Percentiles rank a stretch among this genome's conserved stretches.
These are phyloP conservation scores for Tuber melanosporum DNA, from an alignment of 495 filamentous ascomycete genomes.

Conservation along the genomic window DNA sequence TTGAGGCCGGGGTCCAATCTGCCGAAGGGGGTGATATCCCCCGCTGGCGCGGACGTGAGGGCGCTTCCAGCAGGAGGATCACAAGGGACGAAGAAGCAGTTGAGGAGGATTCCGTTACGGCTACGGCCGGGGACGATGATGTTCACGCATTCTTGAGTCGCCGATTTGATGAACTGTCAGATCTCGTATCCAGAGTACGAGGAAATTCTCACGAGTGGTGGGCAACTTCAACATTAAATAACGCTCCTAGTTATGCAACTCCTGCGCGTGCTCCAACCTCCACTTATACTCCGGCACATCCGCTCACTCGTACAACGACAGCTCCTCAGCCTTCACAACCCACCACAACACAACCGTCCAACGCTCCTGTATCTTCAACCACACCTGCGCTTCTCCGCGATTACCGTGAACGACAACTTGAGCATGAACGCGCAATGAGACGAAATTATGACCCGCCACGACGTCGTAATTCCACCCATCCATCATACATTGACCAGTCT, in stretches of 20 bases:
- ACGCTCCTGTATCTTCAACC: constrained; percentile 12
- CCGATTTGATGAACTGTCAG: constrained; percentile 30
- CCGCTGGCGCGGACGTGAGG: constrained; percentile 30
- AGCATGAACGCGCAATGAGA: constrained; percentile 31
- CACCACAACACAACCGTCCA: constrained; percentile 4
- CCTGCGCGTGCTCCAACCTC: constrained; percentile 14
- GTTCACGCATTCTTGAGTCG: constrained; percentile 33
- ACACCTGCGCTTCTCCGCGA: constrained; percentile 37
- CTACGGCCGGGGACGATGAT: constrained; percentile 23
- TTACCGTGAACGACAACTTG: constrained; percentile 31
- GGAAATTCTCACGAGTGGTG: constrained; percentile 36
- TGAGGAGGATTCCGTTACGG: constrained; percentile 29
- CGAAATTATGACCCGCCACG: constrained; percentile 37
- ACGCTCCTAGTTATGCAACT: constrained; percentile 15
- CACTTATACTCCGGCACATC: constrained; percentile 11
- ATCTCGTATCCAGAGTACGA: constrained; percentile 32
- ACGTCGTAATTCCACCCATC: constrained; percentile 39
- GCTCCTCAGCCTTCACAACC: constrained; percentile 22
- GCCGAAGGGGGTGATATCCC: constrained; percentile 29
- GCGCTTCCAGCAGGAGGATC: constrained; percentile 19
- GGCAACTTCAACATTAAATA: constrained; percentile 18
- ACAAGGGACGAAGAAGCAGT: constrained; percentile 30
- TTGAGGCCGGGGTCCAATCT: constrained; percentile 34
- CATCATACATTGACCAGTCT: constrained; percentile 37
- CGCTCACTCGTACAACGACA: constrained; percentile 16